Evolutionary conservation across 2,329 filamentous ascomycete species (phyloP).

Genomic region (Epichloe typhina): DNA sequence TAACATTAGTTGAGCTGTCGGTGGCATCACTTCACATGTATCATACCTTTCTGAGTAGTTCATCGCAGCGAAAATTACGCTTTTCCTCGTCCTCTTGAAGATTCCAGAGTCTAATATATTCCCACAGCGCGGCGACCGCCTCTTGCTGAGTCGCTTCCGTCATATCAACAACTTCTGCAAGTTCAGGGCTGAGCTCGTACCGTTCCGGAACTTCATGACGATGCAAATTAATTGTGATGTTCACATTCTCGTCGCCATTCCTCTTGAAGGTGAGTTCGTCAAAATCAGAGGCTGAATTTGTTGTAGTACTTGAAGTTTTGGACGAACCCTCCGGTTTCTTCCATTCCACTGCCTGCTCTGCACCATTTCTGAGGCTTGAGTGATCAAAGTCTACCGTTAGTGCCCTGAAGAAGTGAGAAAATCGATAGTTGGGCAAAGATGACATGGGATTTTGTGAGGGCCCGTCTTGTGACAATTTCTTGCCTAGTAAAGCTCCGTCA

Average conservation of each 20-base stretch:
- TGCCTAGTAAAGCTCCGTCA: not conserved
- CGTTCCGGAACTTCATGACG: constrained; percentile 78
- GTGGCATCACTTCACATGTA: not conserved
- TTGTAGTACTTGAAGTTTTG: constrained; percentile 25
- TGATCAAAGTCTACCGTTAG: constrained; percentile 63
- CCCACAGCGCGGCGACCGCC: constrained; percentile 84
- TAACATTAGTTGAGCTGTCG: not conserved
- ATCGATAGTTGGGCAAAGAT: constrained; percentile 32
- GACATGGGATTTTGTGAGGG: constrained; percentile 11
- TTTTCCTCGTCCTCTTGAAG: constrained; percentile 93
- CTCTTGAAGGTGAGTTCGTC: constrained; percentile 87
- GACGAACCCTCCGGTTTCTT: constrained; percentile 57
- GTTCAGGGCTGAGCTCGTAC: constrained; percentile 62
- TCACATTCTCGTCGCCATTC: constrained; percentile 81
- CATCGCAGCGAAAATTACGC: constrained; percentile 81
- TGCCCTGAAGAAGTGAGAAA: constrained; percentile 74
- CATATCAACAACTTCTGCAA: constrained; percentile 77
- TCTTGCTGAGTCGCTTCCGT: constrained; percentile 78
- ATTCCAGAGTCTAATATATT: constrained; percentile 77
- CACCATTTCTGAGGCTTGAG: constrained; percentile 40
- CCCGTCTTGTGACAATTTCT: constrained; percentile 37
- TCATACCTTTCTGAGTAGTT: constrained; percentile 60
- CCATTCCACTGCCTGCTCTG: constrained; percentile 63
- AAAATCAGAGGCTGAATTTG: constrained; percentile 59
- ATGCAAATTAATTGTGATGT: constrained; percentile 76